Evolutionary conservation across 129 eudicot species (phyloP).

Genomic region (Heracleum sosnowskyi): DNA sequence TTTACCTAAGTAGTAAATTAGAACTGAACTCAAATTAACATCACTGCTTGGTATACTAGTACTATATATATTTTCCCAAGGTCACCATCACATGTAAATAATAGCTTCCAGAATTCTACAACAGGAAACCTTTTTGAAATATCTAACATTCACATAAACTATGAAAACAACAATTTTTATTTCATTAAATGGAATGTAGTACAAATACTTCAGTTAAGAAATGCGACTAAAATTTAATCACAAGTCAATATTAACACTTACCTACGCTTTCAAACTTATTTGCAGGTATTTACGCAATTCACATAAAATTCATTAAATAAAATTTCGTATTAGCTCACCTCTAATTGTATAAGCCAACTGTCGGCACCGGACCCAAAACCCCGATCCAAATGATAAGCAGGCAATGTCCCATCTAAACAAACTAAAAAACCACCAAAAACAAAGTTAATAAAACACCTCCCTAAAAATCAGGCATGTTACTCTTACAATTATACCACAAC

Average conservation of each 20-base stretch:
- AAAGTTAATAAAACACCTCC: neutral
- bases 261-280: neutral
- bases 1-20: neutral
- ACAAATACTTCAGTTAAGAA: neutral
- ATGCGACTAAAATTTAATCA: neutral
- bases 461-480: conserved; percentile 9
- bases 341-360: conserved; percentile 94
- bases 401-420: conserved; percentile 94
- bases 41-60: neutral
- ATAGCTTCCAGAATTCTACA: neutral
- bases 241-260: neutral
- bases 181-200: neutral
- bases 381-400: conserved; percentile 83
- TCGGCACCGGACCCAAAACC: conserved; percentile 86
- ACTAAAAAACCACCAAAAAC: conserved; percentile 30
- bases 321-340: conserved; percentile 39
- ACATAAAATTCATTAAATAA: neutral
- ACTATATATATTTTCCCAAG: neutral
- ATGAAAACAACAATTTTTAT: neutral
- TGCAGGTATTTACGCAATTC: neutral
- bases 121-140: neutral
- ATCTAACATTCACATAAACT: neutral
- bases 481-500: neutral
- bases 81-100: neutral
- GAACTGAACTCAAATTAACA: neutral